A percentile compares a stretch with the other conserved stretches of the same genome.
phyloP scores from a whole-genome alignment of 768 basidiomycete genomes.

The Aureoboletus auriporus region DNA sequence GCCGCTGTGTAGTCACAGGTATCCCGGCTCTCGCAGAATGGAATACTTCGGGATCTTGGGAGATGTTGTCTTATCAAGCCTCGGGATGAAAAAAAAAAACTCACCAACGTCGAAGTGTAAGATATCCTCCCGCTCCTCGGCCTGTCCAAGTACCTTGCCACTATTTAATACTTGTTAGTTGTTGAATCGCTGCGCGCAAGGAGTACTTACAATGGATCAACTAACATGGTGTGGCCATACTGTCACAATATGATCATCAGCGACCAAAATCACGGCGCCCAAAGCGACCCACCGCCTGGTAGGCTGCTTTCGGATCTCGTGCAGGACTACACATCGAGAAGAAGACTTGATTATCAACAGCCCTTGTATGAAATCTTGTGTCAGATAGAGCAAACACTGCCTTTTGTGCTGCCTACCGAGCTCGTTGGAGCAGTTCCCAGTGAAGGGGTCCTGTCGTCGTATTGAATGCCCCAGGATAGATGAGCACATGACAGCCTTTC shows the following conservation, averaged over 20 bases:
- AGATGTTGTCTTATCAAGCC: slow-evolving; percentile 12
- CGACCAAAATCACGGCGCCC: neutral
- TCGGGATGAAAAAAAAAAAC: slow-evolving; percentile 21
- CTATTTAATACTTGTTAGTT: slow-evolving; percentile 36
- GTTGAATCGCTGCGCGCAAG: neutral
- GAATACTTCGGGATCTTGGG: slow-evolving; percentile 58
- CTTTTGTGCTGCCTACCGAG: slow-evolving; percentile 47
- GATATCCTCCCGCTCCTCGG: slow-evolving; percentile 75
- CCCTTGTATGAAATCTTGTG: slow-evolving; percentile 43
- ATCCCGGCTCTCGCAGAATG: slow-evolving; percentile 73
- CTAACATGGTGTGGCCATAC: slow-evolving; percentile 90
- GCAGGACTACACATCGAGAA: slow-evolving; percentile 96
- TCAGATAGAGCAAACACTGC: slow-evolving; percentile 5
- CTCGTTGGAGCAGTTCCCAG: slow-evolving; percentile 89
- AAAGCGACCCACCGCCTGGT: slow-evolving; percentile 71
- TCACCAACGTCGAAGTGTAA: slow-evolving; percentile 78
- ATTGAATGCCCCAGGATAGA: slow-evolving; percentile 97
- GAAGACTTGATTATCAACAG: slow-evolving; percentile 96
- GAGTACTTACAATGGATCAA: slow-evolving; percentile 76
- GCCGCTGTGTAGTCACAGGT: slow-evolving; percentile 86
- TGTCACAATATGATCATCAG: slow-evolving; percentile 24
- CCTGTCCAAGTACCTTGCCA: slow-evolving; percentile 70
- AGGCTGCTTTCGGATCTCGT: slow-evolving; percentile 72
- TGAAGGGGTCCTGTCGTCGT: slow-evolving; percentile 92
- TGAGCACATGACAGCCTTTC: slow-evolving; percentile 78